Evolutionary conservation across 495 filamentous ascomycete species (phyloP).

Genomic region (Pseudotulostoma volvatum): DNA sequence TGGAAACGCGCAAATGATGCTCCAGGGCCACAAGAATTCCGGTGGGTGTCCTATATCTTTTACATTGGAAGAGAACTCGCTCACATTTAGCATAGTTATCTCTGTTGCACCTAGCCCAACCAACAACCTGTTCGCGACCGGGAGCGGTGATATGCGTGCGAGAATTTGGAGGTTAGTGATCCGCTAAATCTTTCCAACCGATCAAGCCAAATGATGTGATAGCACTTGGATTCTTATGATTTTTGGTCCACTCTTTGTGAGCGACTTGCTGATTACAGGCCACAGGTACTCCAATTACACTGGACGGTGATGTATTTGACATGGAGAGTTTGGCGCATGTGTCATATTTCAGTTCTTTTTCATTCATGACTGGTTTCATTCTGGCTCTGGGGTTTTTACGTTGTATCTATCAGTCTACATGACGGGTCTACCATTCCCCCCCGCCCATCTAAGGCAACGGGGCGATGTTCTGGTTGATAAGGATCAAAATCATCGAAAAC

Average conservation of each 20-base stretch:
- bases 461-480: too few relatives aligned
- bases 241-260: too few relatives aligned
- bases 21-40: constrained; percentile 86
- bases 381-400: constrained; percentile 1
- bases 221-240: too few relatives aligned
- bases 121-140: constrained; percentile 69
- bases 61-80: constrained; percentile 6
- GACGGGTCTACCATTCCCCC: neutral
- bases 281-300: constrained; percentile 31
- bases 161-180: constrained; percentile 74
- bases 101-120: constrained; percentile 74
- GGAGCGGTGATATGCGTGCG: constrained; percentile 78
- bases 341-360: constrained; percentile 11
- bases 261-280: too few relatives aligned
- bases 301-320: constrained; percentile 27
- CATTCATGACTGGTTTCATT: constrained; percentile 11
- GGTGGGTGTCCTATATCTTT: constrained; percentile 25
- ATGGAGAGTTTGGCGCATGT: constrained; percentile 24
- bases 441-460: neutral
- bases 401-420: too few relatives aligned
- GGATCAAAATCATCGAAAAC: too few relatives aligned
- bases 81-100: constrained; percentile 42
- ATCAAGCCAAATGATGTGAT: too few relatives aligned
- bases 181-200: too few relatives aligned
- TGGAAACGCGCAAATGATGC: constrained; percentile 77